Evolutionary conservation across 768 basidiomycete species (phyloP), one percentile per base, ranked within the genome.

Genomic region (Kwoniella sp.): DNA sequence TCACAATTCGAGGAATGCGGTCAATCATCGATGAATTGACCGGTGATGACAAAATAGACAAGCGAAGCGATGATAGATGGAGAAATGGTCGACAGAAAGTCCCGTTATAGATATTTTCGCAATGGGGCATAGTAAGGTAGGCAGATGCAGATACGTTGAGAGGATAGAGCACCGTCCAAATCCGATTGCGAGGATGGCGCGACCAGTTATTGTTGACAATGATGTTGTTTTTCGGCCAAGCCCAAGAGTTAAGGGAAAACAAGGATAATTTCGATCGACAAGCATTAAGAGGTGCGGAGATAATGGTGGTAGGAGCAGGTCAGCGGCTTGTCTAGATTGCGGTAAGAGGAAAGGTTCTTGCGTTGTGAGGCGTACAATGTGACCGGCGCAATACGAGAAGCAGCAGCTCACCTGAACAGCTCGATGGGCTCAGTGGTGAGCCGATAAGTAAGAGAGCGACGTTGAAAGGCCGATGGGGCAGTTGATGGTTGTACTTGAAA

Each of bases 191-290:
- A n/a, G n/a, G n/a, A n/a, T n/a, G n/a, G n/a, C n/a, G n/a, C n/a
- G n/a, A n/a, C n/a, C n/a, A n/a, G n/a, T n/a, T n/a, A n/a, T n/a
- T 44, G 40, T 3, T 44, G 40, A 44, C 17, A 15, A 44, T 9
- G 40, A 44, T 44, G 3, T 44, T 19, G 40, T 9, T 44, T 9
- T 3, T 19, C 10, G 17, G 40, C 40, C 40, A 44, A 44, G 3
- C 40, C 40, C 40, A 44, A 19, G 8, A 44, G 3, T 44, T 15
- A 44, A 44, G 40, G 40, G 40, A 44, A 44, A 44, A 44, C 40
- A 44, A 44, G 40, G 40, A 44, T 44, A 44, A 44, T 9, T 44
- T 44, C 40, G 40, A 44, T 44, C 40, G 40, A 44, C 40, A 44
- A 44, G 40, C 40, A 19, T 19, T 44, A 44, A 33, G 33, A 5